Conservation (phyloP, 2,329 filamentous ascomycete species). For the Colletotrichum sp. region DNA sequence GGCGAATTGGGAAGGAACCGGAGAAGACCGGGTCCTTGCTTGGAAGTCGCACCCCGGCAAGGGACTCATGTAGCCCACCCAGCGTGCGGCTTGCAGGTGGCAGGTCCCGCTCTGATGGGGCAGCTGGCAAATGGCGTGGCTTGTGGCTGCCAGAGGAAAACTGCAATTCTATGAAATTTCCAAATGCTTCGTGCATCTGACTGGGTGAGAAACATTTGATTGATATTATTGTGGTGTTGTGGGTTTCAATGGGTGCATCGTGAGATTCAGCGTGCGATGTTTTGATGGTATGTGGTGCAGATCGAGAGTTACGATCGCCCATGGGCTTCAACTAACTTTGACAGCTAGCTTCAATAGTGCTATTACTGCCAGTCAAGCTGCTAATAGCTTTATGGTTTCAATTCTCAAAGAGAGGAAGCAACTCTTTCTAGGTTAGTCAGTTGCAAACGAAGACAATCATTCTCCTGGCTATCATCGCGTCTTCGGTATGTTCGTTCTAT, state of each 20-base stretch:
- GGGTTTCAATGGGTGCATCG: not conserved
- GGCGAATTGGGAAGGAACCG: not conserved
- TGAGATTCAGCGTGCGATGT: not conserved
- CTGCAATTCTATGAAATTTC: not conserved
- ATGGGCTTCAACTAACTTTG: not conserved
- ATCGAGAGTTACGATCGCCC: not conserved
- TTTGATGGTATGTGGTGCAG: not conserved
- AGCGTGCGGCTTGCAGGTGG: not conserved
- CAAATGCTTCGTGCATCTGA: not conserved
- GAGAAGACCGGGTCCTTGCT: not conserved
- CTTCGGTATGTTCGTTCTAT: not conserved
- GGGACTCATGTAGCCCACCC: not conserved
- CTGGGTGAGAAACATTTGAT: not conserved
- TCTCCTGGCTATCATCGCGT: not conserved
- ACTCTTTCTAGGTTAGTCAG: not conserved
- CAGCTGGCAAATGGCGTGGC: not conserved
- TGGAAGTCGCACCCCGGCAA: not conserved
- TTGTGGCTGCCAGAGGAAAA: not conserved
- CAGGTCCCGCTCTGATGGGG: not conserved
- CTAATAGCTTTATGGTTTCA: not conserved
- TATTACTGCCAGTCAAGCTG: not conserved
- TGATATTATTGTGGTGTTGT: not conserved
- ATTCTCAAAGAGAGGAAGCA: not conserved
- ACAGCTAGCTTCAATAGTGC: not conserved
- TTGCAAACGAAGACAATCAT: not conserved